Conservation (phyloP, 2,329 filamentous ascomycete genomes). For the Dryadomyces quercivorus region DNA sequence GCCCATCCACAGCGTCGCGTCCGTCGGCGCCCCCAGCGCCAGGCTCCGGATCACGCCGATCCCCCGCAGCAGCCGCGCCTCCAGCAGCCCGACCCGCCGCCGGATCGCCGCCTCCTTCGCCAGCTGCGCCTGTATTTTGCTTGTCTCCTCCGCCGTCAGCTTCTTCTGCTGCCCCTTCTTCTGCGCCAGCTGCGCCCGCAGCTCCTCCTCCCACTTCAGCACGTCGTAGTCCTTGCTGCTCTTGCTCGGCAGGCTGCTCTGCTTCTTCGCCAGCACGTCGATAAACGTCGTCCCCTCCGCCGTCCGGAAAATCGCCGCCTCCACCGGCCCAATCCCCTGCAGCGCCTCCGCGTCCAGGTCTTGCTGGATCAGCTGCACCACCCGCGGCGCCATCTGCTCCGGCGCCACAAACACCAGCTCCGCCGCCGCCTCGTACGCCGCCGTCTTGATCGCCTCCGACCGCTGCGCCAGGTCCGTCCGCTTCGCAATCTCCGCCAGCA, state of each 20-base stretch:
- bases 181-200: constrained; percentile 73
- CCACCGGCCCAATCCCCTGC: constrained; percentile 64
- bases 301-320: constrained; percentile 86
- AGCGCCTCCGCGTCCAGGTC: constrained; percentile 65
- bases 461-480: constrained; percentile 37
- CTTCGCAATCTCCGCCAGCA: constrained; percentile 54
- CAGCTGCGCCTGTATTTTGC: constrained; percentile 83
- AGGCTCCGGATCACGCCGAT: constrained; percentile 77
- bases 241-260: constrained; percentile 62
- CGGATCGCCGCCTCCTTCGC: constrained; percentile 77
- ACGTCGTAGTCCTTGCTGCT: constrained; percentile 93
- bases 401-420: constrained; percentile 92
- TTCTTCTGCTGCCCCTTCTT: constrained; percentile 92
- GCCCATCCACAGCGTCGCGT: constrained; percentile 80
- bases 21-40: constrained; percentile 77
- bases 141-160: constrained; percentile 74
- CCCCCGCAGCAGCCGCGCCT: constrained; percentile 64
- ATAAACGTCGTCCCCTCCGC: constrained; percentile 80
- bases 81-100: constrained; percentile 54
- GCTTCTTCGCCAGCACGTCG: constrained; percentile 80
- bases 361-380: constrained; percentile 60
- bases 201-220: constrained; percentile 91
- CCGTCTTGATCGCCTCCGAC: constrained; percentile 41
- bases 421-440: constrained; percentile 74
- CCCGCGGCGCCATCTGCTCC: constrained; percentile 60